Evolutionary conservation across 1,284 basidiomycete species (phyloP), one percentile per base, ranked within the genome.

Genomic region (Vanrija humicola): DNA sequence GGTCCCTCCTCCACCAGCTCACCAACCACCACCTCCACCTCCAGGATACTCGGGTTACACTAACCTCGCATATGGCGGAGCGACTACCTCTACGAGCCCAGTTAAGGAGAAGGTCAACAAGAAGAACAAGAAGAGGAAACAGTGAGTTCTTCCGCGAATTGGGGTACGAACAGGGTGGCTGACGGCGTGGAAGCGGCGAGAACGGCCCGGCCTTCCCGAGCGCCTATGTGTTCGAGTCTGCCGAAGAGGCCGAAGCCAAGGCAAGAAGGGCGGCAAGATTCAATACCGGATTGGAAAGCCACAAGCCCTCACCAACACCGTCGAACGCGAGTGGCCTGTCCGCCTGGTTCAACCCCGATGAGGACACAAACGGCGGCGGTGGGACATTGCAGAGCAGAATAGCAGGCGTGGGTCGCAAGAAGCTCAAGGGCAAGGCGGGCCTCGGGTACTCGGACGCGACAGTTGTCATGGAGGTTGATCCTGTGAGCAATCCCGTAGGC

Each of bases 391-490:
- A 44, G 15, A 43, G 44, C 23, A 50, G 59, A 25, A 55, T 61
- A 28, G n/a, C 19, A 3, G 48, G 55, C 26, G 34, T 47, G 19
- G 51, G 48, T 23, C 34, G 57, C 62, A 71, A 64, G 53, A 74
- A 66, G 64, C 69, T 72, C 59, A 65, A 59, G 55, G 70, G 60
- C 28, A 70, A 65, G 50, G 57, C 54, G 16, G 70, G 67, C 8
- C 47, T 70, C 19, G 70, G 68, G 5, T 72, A 72, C 50, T 53
- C 58, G 14, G 67, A 61, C 15, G 66, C 65, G 14, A 34, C 34
- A 7, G 69, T 68, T 15, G 61, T 67, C 19, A 55, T 62, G 28
- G 74, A 76, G 38, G 74, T 75, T n/a, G 79, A 80, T 67, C 78
- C 79, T 12, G 79, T 80, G 25, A 62, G 79, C 70, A 4, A 14